Evolutionary conservation across 352 stramenopile genomes (phyloP), one percentile per base, ranked within the genome.

Genomic region (Pythium apleroticum): DNA sequence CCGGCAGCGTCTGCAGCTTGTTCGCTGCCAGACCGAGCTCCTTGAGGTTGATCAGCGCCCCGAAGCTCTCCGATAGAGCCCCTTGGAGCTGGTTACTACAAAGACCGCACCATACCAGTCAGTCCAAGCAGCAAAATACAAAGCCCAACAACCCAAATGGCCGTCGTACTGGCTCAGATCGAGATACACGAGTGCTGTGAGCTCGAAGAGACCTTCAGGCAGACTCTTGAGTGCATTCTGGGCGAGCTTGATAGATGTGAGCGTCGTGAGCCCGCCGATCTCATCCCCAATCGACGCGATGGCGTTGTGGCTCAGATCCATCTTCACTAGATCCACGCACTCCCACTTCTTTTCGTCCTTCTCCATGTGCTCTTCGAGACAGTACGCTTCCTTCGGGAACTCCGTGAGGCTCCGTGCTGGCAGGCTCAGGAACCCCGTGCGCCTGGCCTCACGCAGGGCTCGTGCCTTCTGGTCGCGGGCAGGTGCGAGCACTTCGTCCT

Each of bases 331-430:
- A 60, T 93, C 86, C 25, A 93, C 80, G 59, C 86, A 94, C 63
- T 94, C 86, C 86, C 86, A 94, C 54, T 83, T 87, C 62, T 93
- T 91, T 61, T 94, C 86, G 24, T 94, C 86, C 71, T 90, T 89
- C 35, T 94, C 84, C 71, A 94, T 75, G 61, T 90, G 82, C 45
- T 93, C 81, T 68, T 90, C 78, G 19, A 94, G 68, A 35, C 86
- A 82, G 59, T 84, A 90, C n/a, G 71, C 86, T 75, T 92, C 72
- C n/a, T 59, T 19, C 5, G 86, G 86, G 46, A 94, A 91, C 48
- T 72, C 74, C 24, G 61, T 81, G 25, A 94, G 59, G 49, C 59
- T 74, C 11, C 81, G 63, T 17, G 81, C 82, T 54, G 86, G 80
- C 11, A 94, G 57, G 52, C 73, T 89, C 9, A 94, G 69, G 37